Base-by-base conservation (phyloP, 768 basidiomycete genomes). In the Podaxis pistillaris region DNA sequence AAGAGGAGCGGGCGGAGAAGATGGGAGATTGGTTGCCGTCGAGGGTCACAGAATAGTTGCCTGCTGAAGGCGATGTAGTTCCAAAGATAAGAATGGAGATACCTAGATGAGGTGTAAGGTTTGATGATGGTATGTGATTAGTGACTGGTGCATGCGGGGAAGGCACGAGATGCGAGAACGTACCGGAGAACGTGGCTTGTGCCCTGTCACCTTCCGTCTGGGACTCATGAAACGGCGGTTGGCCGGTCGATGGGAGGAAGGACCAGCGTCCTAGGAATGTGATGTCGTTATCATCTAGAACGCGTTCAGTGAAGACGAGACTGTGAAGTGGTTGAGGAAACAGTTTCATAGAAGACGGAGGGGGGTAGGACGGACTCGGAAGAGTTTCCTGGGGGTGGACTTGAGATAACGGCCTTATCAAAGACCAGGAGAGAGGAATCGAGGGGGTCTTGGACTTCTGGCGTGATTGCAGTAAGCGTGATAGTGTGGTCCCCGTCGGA, bases 11-110 rank as follows among this genome's bases (percentile, higher is more conserved):
- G 2, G 81, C 83, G 33, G 82, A 83, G 56, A 85, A 74, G 66
- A 73, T 36, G 81, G 78, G 38, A 28, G 79, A 81, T 22, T 74
- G 71, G 60, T 84, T 67, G 17, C 28, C 59, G 60, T 78, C 74
- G 17, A 81, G 66, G 17, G 65, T 77, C 58, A 90, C 83, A 38
- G 84, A 78, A 68, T 85, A 93, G 46, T 75, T 76, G 58, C 89
- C 89, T 2, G 83, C 80, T 28, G 73, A 70, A 2, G 83, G 83
- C 37, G 85, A 87, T 17, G 84, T 86, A 44, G 79, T 78, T 8
- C 91, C 91, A 51, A 73, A 78, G 24, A 93, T 70, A 0, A 81
- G 73, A 54, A 93, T 77, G 12, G 89, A 80, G 9, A 84, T 81
- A 33, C 90, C 91, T 91, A 62, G 24, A 53, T 33, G 37, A 47